A percentile compares a stretch with the other conserved stretches of the same genome.
Conservation (phyloP, 2,329 filamentous ascomycete genomes). For the Colletotrichum echinochloae region DNA sequence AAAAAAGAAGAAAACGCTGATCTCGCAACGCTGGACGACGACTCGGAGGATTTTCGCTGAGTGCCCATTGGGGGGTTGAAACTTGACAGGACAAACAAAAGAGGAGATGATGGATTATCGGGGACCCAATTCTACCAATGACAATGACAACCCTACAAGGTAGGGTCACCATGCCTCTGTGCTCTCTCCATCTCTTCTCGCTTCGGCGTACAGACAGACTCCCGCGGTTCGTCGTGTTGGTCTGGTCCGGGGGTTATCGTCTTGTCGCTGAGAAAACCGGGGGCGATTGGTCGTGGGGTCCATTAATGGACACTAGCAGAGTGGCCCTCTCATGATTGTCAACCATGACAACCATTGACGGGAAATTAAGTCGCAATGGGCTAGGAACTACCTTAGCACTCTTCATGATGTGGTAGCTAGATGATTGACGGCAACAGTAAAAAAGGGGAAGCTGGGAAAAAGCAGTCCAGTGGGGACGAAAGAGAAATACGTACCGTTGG, state of each 20-base stretch:
- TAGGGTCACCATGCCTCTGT: not conserved
- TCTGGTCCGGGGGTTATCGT: not conserved
- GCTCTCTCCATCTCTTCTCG: not conserved
- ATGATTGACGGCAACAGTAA: constrained; percentile 26
- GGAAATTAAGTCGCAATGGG: constrained; percentile 36
- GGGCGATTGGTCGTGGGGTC: constrained; percentile 11
- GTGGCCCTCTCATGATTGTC: constrained; percentile 27
- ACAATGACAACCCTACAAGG: not conserved
- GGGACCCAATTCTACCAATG: not conserved
- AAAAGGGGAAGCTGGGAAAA: constrained; percentile 35
- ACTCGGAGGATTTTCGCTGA: constrained; percentile 32
- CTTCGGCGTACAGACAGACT: not conserved
- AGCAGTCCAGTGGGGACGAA: too few species aligned
- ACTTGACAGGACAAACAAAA: not conserved
- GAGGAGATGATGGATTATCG: not conserved
- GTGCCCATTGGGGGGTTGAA: constrained; percentile 6
- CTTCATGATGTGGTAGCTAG: constrained; percentile 27
- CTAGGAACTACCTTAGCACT: not conserved
- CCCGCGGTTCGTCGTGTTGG: not conserved
- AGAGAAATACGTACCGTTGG: not conserved
- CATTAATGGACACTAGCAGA: constrained; percentile 19
- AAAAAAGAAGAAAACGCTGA: too few species aligned
- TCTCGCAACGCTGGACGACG: constrained; percentile 34
- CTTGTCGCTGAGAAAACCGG: constrained; percentile 11
- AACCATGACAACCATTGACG: constrained; percentile 8